Evolutionary conservation across 2,329 filamentous ascomycete genomes (phyloP).

Genomic region (Aspergillus nomiae): DNA sequence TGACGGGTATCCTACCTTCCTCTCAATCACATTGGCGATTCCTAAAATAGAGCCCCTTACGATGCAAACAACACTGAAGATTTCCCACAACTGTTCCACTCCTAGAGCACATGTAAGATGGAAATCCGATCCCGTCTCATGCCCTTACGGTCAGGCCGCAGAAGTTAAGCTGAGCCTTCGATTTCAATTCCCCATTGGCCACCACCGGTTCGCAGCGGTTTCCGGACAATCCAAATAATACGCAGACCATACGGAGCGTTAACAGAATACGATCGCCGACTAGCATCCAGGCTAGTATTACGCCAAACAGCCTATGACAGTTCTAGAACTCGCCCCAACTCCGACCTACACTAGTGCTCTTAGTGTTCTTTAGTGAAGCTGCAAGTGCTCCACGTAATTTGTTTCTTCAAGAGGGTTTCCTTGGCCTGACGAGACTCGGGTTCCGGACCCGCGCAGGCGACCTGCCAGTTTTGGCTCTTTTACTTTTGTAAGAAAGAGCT

Average conservation of each 20-base stretch:
- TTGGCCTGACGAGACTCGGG: background rate
- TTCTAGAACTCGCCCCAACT: background rate
- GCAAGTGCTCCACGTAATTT: background rate
- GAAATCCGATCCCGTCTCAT: background rate
- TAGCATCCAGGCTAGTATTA: background rate
- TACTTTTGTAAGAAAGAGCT: background rate
- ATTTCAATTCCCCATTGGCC: background rate
- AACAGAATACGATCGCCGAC: background rate
- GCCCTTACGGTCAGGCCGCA: background rate
- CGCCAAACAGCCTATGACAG: background rate
- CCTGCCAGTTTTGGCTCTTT: background rate
- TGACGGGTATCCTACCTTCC: background rate
- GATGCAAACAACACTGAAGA: background rate
- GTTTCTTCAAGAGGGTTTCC: background rate
- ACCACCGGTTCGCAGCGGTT: background rate
- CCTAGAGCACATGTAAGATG: background rate
- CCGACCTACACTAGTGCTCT: background rate
- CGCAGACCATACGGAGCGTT: background rate
- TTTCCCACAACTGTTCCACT: background rate
- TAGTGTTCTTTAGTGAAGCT: background rate
- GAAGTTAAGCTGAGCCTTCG: background rate
- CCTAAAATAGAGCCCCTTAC: background rate
- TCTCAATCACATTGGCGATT: background rate
- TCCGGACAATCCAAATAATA: background rate
- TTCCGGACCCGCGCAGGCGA: background rate